Percentiles rank a stretch among this genome's conserved stretches.
Evolutionary conservation across 202 grass and related monocot genomes (phyloP).

Genomic region (Schoenoplectus triqueter): DNA sequence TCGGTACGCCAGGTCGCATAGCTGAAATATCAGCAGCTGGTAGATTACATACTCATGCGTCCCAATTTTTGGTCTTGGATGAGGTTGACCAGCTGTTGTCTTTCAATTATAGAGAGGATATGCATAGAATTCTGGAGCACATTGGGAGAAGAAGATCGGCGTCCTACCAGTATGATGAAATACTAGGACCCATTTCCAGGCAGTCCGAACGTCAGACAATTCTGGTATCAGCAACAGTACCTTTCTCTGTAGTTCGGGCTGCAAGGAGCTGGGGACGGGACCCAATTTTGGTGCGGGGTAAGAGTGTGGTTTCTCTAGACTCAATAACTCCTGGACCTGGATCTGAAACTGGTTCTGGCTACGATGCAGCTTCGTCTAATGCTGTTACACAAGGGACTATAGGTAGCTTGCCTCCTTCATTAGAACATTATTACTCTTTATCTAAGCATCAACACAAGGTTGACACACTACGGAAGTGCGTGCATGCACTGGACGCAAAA

Average conservation of each 20-base stretch:
- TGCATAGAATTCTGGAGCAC: slow-evolving; percentile 94
- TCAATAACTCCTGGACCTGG: slow-evolving; percentile 40
- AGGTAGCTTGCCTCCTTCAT: slow-evolving; percentile 76
- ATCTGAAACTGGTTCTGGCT: slow-evolving; percentile 45
- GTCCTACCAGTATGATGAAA: slow-evolving; percentile 44
- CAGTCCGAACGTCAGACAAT: slow-evolving; percentile 76
- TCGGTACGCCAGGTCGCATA: slow-evolving; percentile 87
- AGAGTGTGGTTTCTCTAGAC: slow-evolving; percentile 76
- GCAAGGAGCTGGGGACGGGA: slow-evolving; percentile 88
- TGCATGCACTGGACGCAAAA: slow-evolving; percentile 74
- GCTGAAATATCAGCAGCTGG: slow-evolving; percentile 91
- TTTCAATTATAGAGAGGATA: slow-evolving; percentile 94
- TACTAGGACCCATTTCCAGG: slow-evolving; percentile 79
- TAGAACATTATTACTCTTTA: slow-evolving; percentile 87
- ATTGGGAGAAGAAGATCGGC: slow-evolving; percentile 64
- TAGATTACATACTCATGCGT: slow-evolving; percentile 80
- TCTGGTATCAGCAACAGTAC: slow-evolving; percentile 88
- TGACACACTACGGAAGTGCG: slow-evolving; percentile 85
- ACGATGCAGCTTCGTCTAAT: slow-evolving; percentile 42
- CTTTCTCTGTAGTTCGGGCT: slow-evolving; percentile 89
- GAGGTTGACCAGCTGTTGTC: slow-evolving; percentile 94
- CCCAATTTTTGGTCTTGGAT: slow-evolving; percentile 85
- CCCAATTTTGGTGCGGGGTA: slow-evolving; percentile 77
- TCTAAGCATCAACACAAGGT: slow-evolving; percentile 88
- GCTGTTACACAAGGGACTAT: slow-evolving; percentile 65